Evolutionary conservation across 331 rosid genomes (phyloP), one percentile per base, ranked within the genome.

Genomic region (Malus hybrid): DNA sequence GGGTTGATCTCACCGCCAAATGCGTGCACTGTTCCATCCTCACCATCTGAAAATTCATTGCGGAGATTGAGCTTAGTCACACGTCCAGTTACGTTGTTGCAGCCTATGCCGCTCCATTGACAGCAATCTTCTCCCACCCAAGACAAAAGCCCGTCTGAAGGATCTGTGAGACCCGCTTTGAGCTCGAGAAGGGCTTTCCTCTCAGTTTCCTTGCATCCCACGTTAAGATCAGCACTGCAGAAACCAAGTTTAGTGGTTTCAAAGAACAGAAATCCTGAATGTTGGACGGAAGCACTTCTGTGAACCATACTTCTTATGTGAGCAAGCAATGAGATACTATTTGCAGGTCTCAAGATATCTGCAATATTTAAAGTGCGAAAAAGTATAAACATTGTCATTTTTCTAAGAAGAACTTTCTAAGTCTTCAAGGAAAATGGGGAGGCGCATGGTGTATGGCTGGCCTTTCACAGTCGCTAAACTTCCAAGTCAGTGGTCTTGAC

Each of bases 101-200:
- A 78, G 67, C 44, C 36, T 34, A 78, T 18, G 24, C 81, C 67
- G 34, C 36, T 44, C 81, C 79, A 80, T n/a, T 9, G 36, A 33
- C 83, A 80, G 44, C 83, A 80, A 36, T 80, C 61, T 13, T 62
- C 65, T 15, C 80, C 76, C 24, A 3, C 67, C 75, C 83, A 79
- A 19, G 79, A 67, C 7, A 33, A 67, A 61, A 79, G 75, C 22
- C 65, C 27, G 67, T 1, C 57, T 0, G 70, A 67, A 28, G 76
- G 73, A 36, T 80, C 73, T 12, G 57, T 15, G 16, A 80, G 15
- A 18, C 76, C 64, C 4, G 14, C 68, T 69, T 75, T 80, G 10
- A 79, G 55, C 62, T 60, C 7, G 7, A 67, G 52, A 69, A 79
- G 82, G 18, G 82, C 82, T 79, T 79, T 73, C 50, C 56, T 79